Base-by-base conservation (phyloP, 352 stramenopile species). In the Globisporangium heterothallicum region DNA sequence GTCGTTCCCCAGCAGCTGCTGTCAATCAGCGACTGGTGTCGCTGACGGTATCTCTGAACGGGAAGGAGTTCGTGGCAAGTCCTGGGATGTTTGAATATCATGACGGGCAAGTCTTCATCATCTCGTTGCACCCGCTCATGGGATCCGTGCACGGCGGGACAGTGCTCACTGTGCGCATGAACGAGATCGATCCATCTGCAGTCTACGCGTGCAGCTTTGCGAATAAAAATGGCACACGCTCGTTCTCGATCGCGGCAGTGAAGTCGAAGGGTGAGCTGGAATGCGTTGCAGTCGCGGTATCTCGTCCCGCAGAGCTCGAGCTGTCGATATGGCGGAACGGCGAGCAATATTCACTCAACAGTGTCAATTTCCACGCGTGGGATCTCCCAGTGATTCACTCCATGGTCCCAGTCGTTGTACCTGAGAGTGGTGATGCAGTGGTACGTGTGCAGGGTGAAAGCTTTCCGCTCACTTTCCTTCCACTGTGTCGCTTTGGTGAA, bases 271-370 rank as follows among this genome's bases (percentile, higher is more conserved):
- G 19, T 12, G 22, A 25, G 24, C 46, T 61, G n/a, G 16, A 36
- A 22, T 60, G 42, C 38, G 46, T 29, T 7, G 36, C 45, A 34
- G 35, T 49, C 18, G 6, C 35, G 41, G 41, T 64, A 14, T 16
- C 50, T 13, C 3, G n/a, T 19, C 50, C 56, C 0, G 29, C 25
- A 0, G 55, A 50, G n/a, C 22, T 69, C 6, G 14, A 52, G 7
- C 40, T 80, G 9, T 68, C 64, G 1, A 41, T 77, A 14, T 80
- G 59, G 61, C 45, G 64, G 27, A 68, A 72, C 21, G 61, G 64
- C 8, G 61, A 72, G 38, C 50, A 50, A 2, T 63, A 59, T 18
- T 71, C 70, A 6, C 38, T 43, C 10, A 76, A 81, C 29, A 53
- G 48, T 0, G 26, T 65, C n/a, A 42, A 45, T 0, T 74, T 64